Base-by-base conservation (phyloP, 257 asterid genomes). In the Fraxinus americana region DNA sequence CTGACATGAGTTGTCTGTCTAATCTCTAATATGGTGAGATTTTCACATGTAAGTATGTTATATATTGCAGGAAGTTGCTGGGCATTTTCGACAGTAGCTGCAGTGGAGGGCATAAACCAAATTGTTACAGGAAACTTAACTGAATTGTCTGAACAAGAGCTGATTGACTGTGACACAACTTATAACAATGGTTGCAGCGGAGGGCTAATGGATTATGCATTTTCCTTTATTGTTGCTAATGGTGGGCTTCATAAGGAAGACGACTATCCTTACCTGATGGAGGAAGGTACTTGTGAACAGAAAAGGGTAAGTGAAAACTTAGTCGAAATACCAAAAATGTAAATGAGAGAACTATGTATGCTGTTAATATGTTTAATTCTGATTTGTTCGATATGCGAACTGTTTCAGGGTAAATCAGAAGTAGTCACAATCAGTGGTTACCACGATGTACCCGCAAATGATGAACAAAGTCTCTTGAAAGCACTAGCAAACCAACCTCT, bases 41-140 rank as follows among this genome's bases (percentile, higher is more conserved):
- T 43, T 29, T 70, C 63, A 70, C 6, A 50, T 13, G 19, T 45
- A 67, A 54, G 13, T 12, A 12, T 43, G 52, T 11, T 52, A 52
- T 14, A 6, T 19, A 19, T 41, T 77, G 82, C 87, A 91, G 97
- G 97, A 35, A 91, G 97, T 80, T 91, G 97, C 68, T 91, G 97
- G 97, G 97, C 97, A 16, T 91, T 91, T 78, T 90, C 97, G 45
- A 91, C 97, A 0, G 92, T 91, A 66, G 94, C 93, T 74, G 92
- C 94, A 23, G 94, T 91, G 0, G 97, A 91, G 77, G 94, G 97
- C 73, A 91, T 91, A 59, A 90, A 91, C 88, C 92, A 88, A 68
- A 90, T 91, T 5, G 90, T 83, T 63, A 88, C 93, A 0, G 93
- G 94, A 61, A 90, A 91, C 78, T 81, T 91, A 39, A 88, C 93